Evolutionary conservation across 2,329 filamentous ascomycete genomes (phyloP), one percentile per base, ranked within the genome.

Genomic region (Arthrobotrys iridis): DNA sequence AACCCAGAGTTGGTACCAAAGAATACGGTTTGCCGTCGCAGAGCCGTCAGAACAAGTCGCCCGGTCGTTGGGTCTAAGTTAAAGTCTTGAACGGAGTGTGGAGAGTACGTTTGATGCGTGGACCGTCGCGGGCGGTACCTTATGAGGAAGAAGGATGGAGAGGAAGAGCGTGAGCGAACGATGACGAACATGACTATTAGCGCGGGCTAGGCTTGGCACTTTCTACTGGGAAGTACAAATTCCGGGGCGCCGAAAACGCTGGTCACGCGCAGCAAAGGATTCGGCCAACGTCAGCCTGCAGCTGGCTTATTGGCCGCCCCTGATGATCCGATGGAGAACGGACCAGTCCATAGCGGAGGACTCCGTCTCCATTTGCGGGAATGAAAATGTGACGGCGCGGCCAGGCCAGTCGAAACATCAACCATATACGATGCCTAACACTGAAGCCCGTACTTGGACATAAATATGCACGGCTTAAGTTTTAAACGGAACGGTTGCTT

Each of bases 111-210:
- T 15, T 24, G 7, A 13, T 7, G 15, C 24, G 40, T 24, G 24
- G 26, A 35, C 50, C 50, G 28, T 60, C 40, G 18, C 15, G 30
- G n/a, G 40, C 28, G 52, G 41, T 24, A 33, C 35, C 40, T 46
- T 10, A 43, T 50, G 64, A 50, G 24, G 30, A 55, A 13, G 52
- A 60, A 48, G 41, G 52, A 66, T 57, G 48, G 48, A 60, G 62
- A 66, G 62, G 40, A 35, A 46, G 43, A 52, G 60, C 3, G 64
- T 68, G 64, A 68, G 52, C 64, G 52, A 68, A 68, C 52, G 50
- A 68, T 68, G 64, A 68, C 64, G 63, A 67, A 67, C 41, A 33
- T 59, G 52, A 48, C 55, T 45, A 46, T 57, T 66, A 66, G 62
- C 62, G 62, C 62, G 15, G 35, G 33, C 15, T 46, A 15, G 35